Evolutionary conservation across 2,329 filamentous ascomycete genomes (phyloP), one percentile per base, ranked within the genome.

Genomic region (Neonectria sp.): DNA sequence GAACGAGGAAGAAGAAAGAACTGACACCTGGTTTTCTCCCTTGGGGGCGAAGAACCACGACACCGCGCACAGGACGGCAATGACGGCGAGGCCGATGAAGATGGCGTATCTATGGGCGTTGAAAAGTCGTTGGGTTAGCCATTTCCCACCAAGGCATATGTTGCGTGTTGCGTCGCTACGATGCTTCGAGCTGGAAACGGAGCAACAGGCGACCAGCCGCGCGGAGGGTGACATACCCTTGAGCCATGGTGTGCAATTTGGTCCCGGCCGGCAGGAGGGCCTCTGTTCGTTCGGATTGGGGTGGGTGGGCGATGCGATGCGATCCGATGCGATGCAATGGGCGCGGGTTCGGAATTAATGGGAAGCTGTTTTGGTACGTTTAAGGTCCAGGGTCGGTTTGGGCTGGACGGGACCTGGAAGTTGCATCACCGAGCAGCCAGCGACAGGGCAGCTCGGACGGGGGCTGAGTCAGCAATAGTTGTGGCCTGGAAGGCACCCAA

Each of bases 21-120:
- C 93, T 79, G 87, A 98, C 95, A 96, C 96, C 88, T 96, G 94
- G 82, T 95, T 97, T 82, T 97, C 95, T 75, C 95, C 95, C 86
- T 98, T 98, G 58, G 95, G 96, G 68, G 94, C 89, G 66, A 97
- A 89, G 85, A 98, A 91, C 93, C 94, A 99, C 64, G 93, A 93
- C 66, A 89, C 92, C 57, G 88, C 86, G 79, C 89, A 93, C 80
- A 96, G 90, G 79, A 89, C 89, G 75, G 89, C 89, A 78, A 97
- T 91, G 83, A 98, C 85, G 79, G 95, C 85, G 77, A 98, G 89
- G 82, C 95, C 95, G 84, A 98, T 89, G 82, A 98, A 89, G 80
- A 98, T 88, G 82, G 93, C 95, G 90, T 93, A 97, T 76, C 95
- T 98, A 75, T 33, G 21, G 9, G 55, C 40, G 49, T 62, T 29